Evolutionary conservation across 805 yeast species (phyloP).

Genomic region (Sugiyamaella chiloensis): DNA sequence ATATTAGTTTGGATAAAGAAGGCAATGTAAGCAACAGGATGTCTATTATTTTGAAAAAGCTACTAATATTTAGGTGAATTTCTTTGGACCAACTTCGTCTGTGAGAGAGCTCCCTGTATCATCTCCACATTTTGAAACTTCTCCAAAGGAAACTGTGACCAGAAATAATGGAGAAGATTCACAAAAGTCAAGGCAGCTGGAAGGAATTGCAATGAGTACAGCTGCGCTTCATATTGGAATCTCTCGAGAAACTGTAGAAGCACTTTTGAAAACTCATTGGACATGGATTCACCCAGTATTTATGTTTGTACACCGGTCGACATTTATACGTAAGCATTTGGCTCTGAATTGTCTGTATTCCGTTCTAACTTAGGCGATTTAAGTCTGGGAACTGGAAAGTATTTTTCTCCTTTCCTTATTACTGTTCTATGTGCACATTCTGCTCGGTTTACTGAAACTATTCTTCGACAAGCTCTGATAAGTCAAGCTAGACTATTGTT

Average conservation of each 20-base stretch:
- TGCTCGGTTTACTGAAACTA: slow-evolving; percentile 1
- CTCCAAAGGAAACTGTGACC: not conserved
- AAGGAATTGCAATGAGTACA: slow-evolving; percentile 1
- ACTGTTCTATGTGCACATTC: slow-evolving; percentile 6
- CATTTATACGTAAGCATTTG: slow-evolving; percentile 2
- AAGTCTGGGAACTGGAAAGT: not conserved
- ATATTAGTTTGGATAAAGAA: slow-evolving; percentile 5
- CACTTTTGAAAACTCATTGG: slow-evolving; percentile 3
- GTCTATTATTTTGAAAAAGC: not conserved
- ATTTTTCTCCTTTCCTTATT: slow-evolving; percentile 4
- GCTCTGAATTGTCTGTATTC: too few species aligned
- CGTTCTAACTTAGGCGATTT: not conserved
- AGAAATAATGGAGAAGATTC: not conserved
- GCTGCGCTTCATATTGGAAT: slow-evolving; percentile 5
- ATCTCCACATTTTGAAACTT: not conserved
- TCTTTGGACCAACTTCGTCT: slow-evolving; percentile 9
- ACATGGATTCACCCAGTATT: slow-evolving; percentile 9
- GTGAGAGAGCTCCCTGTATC: slow-evolving; percentile 2
- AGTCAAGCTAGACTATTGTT: slow-evolving; percentile 3
- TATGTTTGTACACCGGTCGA: slow-evolving; percentile 7
- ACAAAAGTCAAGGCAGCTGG: slow-evolving; percentile 1
- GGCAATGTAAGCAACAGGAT: slow-evolving; percentile 1
- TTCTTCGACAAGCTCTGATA: slow-evolving; percentile 2
- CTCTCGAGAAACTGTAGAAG: slow-evolving; percentile 2
- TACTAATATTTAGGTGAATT: slow-evolving; percentile 1